These are phyloP conservation scores for Leccinum broughii DNA, from an alignment of 768 basidiomycete genomes.

Conservation along the genomic window DNA sequence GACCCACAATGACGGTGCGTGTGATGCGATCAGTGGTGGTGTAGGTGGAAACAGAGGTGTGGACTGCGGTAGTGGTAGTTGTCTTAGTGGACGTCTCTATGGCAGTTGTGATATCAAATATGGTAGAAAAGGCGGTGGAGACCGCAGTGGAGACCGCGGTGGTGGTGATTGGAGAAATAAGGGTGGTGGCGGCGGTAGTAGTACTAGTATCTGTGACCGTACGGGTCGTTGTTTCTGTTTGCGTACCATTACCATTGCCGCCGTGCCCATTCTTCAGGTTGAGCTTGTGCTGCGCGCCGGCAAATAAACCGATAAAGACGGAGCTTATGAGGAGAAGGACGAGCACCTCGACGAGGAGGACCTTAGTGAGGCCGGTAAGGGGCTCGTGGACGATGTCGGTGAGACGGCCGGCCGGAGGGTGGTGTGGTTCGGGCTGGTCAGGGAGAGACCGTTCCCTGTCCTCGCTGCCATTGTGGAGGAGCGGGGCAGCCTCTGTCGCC, in stretches of 20 bases:
- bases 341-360: slow-evolving; percentile 74
- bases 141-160: slow-evolving; percentile 37
- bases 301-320: slow-evolving; percentile 91
- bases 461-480: slow-evolving; percentile 52
- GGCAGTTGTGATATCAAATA: slow-evolving; percentile 36
- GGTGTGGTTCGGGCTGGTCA: slow-evolving; percentile 40
- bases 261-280: slow-evolving; percentile 45
- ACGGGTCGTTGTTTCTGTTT: slow-evolving; percentile 34
- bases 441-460: slow-evolving; percentile 38
- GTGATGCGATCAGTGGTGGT: slow-evolving; percentile 38
- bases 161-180: slow-evolving; percentile 32
- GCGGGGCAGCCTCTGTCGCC: slow-evolving; percentile 61
- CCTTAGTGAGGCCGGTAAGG: slow-evolving; percentile 79
- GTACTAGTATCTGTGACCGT: slow-evolving; percentile 36
- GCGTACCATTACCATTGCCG: slow-evolving; percentile 35
- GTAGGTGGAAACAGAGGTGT: slow-evolving; percentile 40
- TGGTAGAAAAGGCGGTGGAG: slow-evolving; percentile 32
- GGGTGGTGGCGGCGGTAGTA: slow-evolving; percentile 31
- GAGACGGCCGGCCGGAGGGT: slow-evolving; percentile 34
- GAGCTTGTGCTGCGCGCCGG: slow-evolving; percentile 82
- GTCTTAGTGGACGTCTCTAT: slow-evolving; percentile 44
- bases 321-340: slow-evolving; percentile 79
- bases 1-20: slow-evolving; percentile 42
- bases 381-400: slow-evolving; percentile 68
- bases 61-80: slow-evolving; percentile 38